Base-by-base conservation (phyloP, 1,139 yeast species). In the Suhomyces yuchorum region DNA sequence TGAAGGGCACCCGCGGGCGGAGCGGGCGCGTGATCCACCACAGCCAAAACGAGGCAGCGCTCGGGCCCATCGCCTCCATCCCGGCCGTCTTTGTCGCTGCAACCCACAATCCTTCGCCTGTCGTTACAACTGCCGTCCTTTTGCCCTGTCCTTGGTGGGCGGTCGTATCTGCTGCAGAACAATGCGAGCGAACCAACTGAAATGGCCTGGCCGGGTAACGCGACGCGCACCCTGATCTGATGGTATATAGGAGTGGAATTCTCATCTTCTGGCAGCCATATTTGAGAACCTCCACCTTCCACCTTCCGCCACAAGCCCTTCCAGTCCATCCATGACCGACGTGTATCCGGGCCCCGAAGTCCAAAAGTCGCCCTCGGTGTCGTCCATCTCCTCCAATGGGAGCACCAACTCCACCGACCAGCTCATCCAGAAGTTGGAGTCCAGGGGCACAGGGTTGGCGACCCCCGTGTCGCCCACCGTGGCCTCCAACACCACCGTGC, bases 351-450 rank as follows among this genome's bases (percentile, higher is more conserved):
- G 26, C 18, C 12, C 19, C 8, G 43, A 24, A 4, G 36, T 44
- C 17, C 41, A 51, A 30, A 50, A 46, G 28, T 53, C 59, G 34
- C 58, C 57, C 15, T 55, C 59, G 24, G 39, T 56, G 8, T 56
- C 70, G n/a, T 66, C 72, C 4, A 48, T 67, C 22, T 65, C 71
- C 9, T 67, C 72, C 5, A 53, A 60, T 8, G 62, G 61, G 24
- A 63, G 67, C 46, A 59, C 58, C 48, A 56, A 55, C 34, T 70
- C 75, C 22, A 71, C 76, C 8, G 66, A 65, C 18, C 56, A 65
- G 33, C 60, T 71, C 48, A 68, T 71, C 35, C 56, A 62, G 30
- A 62, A 65, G 39, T 63, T 71, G 34, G 50, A 41, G 15, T 32
- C 37, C 9, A 17, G 39, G 11, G 12, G 39, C 28, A n/a, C 26